Base-by-base conservation (phyloP, 805 yeast species). In the Ogataea henricii region DNA sequence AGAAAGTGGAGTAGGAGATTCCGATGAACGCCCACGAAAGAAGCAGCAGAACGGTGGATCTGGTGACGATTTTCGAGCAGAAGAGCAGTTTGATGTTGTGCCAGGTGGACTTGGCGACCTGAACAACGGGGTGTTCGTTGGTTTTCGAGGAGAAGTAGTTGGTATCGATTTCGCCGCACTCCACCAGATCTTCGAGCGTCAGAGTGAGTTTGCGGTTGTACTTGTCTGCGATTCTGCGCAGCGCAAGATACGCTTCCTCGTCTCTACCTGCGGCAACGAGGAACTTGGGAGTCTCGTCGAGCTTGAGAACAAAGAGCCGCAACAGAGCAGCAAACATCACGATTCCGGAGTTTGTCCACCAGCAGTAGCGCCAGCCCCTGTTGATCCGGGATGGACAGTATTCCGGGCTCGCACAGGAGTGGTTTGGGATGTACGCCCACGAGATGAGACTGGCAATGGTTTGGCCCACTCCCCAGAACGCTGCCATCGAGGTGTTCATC, bases 401-500 rank as follows among this genome's bases (percentile, higher is more conserved):
- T n/a, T 59, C 71, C 7, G 61, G 59, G 64, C 70, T 58, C 16
- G 65, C 61, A 58, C 86, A 80, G 4, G 80, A 74, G 50, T 68
- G 68, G 48, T 75, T 71, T 12, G 81, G 74, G 40, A 82, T 65
- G 46, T 77, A 74, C 0, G 80, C 84, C 82, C 83, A 81, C 4
- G 82, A 75, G 34, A 79, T 56, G 16, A 79, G 63, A 26, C 70
- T 69, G 10, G 82, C 74, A 36, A 81, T 66, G 2, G 82, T 72
- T 59, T 81, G 85, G 26, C 85, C 86, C 29, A 81, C 67, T 38
- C 84, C 82, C 87, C 86, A 81, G 79, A 76, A 82, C 37, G 42
- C 42, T 9, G 42, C 42, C 64, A 81, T 71, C 30, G 77, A 67
- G 2, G 84, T 78, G 43, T 76, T 68, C 52, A 79, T 59, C 72